A percentile compares a stretch with the other conserved stretches of the same genome.
Conservation (phyloP, 176 grass and related monocot genomes). For the Zea mays region Zm-B73-REFERENCE-NAM-5.0 NC_050101.1:42760001-42760500, state of each 20-base stretch:
- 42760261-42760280: conserved; percentile 16
- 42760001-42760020: background rate
- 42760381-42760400: background rate
- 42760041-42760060: background rate
- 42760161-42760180: too few relatives aligned
- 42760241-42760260: conserved; percentile 19
- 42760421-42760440: too few relatives aligned
- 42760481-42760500: background rate
- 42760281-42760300: conserved; percentile 20
- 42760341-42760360: background rate
- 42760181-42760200: conserved; percentile 18
- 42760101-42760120: background rate
- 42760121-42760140: background rate
- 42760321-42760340: background rate
- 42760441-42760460: too few relatives aligned
- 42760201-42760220: conserved; percentile 36
- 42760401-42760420: too few relatives aligned
- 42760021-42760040: background rate
- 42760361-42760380: background rate
- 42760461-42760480: too few relatives aligned
- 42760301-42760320: conserved; percentile 10
- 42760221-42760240: conserved; percentile 32
- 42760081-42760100: background rate
- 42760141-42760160: background rate
- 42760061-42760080: background rate